Percentiles rank a stretch among this genome's conserved stretches.
phyloP scores from a whole-genome alignment of 352 stramenopile genomes.

The Poterioochromonas sp. region DNA sequence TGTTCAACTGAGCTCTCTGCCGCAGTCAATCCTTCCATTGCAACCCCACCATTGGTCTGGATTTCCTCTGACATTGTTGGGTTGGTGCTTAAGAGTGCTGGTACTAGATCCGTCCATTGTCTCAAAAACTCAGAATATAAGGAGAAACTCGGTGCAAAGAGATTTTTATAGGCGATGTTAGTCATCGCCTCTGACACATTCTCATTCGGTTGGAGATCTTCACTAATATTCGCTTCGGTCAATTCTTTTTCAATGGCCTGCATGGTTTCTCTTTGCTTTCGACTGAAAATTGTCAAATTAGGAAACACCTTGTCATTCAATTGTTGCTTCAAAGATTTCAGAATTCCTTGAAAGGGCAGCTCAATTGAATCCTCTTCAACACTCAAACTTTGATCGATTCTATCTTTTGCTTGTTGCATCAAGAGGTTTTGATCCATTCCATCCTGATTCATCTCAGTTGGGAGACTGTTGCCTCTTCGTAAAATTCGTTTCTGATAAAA shows the following conservation, averaged over 20 bases:
- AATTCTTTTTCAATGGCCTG: background rate
- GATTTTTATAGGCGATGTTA: background rate
- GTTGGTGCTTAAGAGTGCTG: constrained; percentile 37
- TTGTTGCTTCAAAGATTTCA: background rate
- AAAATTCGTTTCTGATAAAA: background rate
- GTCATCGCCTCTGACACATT: background rate
- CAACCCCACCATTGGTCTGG: constrained; percentile 14
- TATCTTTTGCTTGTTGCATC: background rate
- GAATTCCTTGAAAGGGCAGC: background rate
- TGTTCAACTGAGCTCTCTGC: constrained; percentile 22
- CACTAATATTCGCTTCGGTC: background rate
- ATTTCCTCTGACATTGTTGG: constrained; percentile 38
- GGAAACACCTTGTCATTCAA: background rate
- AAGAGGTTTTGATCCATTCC: no score
- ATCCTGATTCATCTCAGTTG: background rate
- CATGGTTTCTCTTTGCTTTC: background rate
- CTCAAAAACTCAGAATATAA: constrained; percentile 10
- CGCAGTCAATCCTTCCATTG: constrained; percentile 15
- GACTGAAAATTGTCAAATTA: background rate
- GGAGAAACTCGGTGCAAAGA: background rate
- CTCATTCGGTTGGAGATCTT: background rate
- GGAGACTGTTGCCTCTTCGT: background rate
- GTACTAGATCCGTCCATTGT: constrained; percentile 16
- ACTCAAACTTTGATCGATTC: background rate
- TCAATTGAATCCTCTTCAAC: no score